Percentiles rank a stretch among this genome's conserved stretches.
Conservation (phyloP, 352 stramenopile species). For the Pythium phragmitis region DNA sequence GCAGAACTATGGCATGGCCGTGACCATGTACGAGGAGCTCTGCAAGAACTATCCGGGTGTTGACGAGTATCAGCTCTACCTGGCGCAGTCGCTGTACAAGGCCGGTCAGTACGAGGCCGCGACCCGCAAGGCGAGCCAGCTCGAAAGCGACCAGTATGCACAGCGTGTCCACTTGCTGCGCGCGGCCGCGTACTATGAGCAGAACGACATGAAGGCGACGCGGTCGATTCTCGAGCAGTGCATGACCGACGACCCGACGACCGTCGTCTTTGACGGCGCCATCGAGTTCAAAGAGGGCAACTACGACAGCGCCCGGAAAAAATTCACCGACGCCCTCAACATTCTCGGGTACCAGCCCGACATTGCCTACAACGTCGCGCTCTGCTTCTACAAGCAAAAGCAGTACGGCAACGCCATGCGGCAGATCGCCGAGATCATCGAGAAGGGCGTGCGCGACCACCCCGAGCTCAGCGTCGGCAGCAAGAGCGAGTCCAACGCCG, state of each 20-base stretch:
- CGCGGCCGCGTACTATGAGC: slow-evolving; percentile 94
- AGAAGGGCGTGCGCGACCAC: slow-evolving; percentile 89
- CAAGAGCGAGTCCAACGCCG: slow-evolving; percentile 88
- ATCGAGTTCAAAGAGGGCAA: slow-evolving; percentile 88
- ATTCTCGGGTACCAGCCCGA: slow-evolving; percentile 92
- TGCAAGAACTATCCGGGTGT: slow-evolving; percentile 91
- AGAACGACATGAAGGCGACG: slow-evolving; percentile 92
- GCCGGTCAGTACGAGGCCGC: slow-evolving; percentile 77
- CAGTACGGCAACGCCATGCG: slow-evolving; percentile 92
- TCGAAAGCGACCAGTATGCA: slow-evolving; percentile 85
- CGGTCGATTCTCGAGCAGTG: slow-evolving; percentile 92
- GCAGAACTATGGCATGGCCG: slow-evolving; percentile 90
- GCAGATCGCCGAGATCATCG: slow-evolving; percentile 93
- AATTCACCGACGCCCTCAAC: slow-evolving; percentile 93
- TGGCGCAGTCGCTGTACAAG: slow-evolving; percentile 95
- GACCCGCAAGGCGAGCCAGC: slow-evolving; percentile 75
- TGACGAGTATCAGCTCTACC: slow-evolving; percentile 95
- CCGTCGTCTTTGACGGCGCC: slow-evolving; percentile 80
- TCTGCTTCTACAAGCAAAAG: slow-evolving; percentile 94
- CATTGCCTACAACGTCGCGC: slow-evolving; percentile 94
- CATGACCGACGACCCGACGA: slow-evolving; percentile 91
- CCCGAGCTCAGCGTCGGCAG: slow-evolving; percentile 92
- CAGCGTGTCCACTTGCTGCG: slow-evolving; percentile 87
- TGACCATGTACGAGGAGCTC: slow-evolving; percentile 95
- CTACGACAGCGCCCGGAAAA: slow-evolving; percentile 86